Evolutionary conservation across 2,329 filamentous ascomycete species (phyloP), one percentile per base, ranked within the genome.

Genomic region (Myriosclerotinia curreyana): DNA sequence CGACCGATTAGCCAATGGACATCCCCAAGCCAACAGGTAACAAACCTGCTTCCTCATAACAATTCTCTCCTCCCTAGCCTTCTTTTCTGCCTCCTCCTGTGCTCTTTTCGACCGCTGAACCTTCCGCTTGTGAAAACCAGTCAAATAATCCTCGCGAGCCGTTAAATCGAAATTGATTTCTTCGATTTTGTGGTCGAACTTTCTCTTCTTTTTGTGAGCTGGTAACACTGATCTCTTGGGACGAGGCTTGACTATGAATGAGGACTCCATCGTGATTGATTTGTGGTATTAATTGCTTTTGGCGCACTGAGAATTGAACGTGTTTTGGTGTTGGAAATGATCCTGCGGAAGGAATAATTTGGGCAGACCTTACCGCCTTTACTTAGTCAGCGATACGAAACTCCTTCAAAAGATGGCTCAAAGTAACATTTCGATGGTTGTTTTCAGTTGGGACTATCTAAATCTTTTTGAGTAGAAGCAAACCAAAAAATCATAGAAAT

Each of bases 101-200:
- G 94, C 94, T 76, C 88, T 82, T 79, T 96, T 96, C 69, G 88
- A 86, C 46, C 95, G 85, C 75, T 92, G 89, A 61, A 90, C 79
- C 77, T 97, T 98, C 76, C 95, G 89, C 82, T 98, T 99, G 80
- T 94, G 93, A 78, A 99, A 99, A 3, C 95, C 95, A 0, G 92
- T 97, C 65, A 99, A 82, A 75, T 91, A 99, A 73, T 98, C 92
- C 69, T 89, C 80, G 69, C 95, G 88, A 53, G 90, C 90, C 66
- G 83, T 82, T 66, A 83, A 79, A 78, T 99, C 92, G 78, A 98
- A 99, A 60, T 81, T 86, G 76, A 99, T 89, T 75, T 96, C 91
- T 73, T 93, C 91, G 66, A 91, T 81, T 48, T 81, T 75, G 49
- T 74, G 72, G 22, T 70, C 74, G 67, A 77, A 76, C 75, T 89